phyloP scores from a whole-genome alignment of 352 stramenopile species.

The Peronosclerospora sorghi region DNA sequence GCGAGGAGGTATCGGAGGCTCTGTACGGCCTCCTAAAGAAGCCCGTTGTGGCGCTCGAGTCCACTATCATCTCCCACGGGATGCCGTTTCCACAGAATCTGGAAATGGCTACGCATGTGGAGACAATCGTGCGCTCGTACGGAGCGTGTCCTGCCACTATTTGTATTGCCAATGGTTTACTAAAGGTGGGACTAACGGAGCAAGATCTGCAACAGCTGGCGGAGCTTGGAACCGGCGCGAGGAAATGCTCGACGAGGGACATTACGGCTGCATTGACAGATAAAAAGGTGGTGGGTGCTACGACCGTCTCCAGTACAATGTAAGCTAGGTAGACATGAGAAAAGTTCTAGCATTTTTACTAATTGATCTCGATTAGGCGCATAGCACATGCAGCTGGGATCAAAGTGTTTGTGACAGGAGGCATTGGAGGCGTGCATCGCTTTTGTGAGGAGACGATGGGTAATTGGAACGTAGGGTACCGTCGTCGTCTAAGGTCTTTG shows the following conservation, averaged over 20 bases:
- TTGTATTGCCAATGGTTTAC: conserved; percentile 89
- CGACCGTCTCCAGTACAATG: conserved; percentile 97
- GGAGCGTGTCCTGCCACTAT: conserved; percentile 92
- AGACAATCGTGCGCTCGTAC: conserved; percentile 80
- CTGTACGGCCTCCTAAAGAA: conserved; percentile 28
- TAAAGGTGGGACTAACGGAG: conserved; percentile 60
- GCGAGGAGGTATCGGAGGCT: conserved; percentile 42
- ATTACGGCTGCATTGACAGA: conserved; percentile 67
- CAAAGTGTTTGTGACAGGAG: conserved; percentile 95
- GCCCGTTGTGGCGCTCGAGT: conserved; percentile 92
- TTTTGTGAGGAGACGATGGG: conserved; percentile 90
- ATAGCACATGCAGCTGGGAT: conserved; percentile 92
- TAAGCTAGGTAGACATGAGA: conserved; percentile 6
- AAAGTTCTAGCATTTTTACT: no score
- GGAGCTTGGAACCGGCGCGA: conserved; percentile 45
- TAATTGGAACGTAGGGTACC: conserved; percentile 2
- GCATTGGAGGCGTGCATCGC: conserved; percentile 93
- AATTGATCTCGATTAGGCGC: conserved; percentile 23
- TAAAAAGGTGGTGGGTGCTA: conserved; percentile 76
- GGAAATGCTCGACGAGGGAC: conserved; percentile 79
- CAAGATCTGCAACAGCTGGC: conserved; percentile 48
- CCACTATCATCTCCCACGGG: conserved; percentile 98
- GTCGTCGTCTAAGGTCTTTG: not conserved
- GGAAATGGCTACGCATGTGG: conserved; percentile 85
- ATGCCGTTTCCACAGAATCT: conserved; percentile 98